Base-by-base conservation (phyloP, 768 basidiomycete species). In the Sarcodon aspratus region DNA sequence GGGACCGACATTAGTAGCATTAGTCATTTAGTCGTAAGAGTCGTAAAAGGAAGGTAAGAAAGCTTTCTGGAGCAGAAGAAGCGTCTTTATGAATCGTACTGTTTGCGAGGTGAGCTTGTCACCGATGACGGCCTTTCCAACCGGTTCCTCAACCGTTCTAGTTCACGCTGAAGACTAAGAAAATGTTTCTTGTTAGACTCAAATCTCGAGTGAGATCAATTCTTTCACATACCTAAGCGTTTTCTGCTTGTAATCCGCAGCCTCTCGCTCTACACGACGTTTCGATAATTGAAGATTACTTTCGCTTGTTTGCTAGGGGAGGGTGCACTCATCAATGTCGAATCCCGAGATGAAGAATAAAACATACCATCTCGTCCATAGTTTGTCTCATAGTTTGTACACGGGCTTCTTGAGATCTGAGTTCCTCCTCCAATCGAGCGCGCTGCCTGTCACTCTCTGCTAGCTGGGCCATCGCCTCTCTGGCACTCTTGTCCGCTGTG, bases 231-330 rank as follows among this genome's bases (percentile, higher is more conserved):
- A 87, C 85, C 72, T 77, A 12, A 87, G 68, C 37, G 79, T 72
- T 52, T 76, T 76, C 61, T 86, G 82, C 61, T 78, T 84, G 57
- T 76, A 78, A 54, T 90, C 86, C 6, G 67, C 76, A 32, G 81
- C 82, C 55, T 90, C 86, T 36, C 84, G 73, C 56, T 88, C 87
- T 35, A 82, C 82, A 38, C 84, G 74, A 33, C 86, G 79, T 62
- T 87, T 87, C 18, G 74, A 76, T 9, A 82, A 71, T 55, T 82
- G 78, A 3, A 88, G 67, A n/a, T 74, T 69, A 52, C 68, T 78
- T 63, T 82, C 84, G 38, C 73, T 71, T 15, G 79, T 81, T 80
- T 85, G 83, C 85, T 87, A 50, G 42, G n/a, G n/a, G n/a, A 52
- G 13, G 53, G 52, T 34, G 57, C 11, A 15, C 45, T 51, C 17